A percentile compares a stretch with the other conserved stretches of the same genome.
phyloP scores from a whole-genome alignment of 805 yeast genomes.

The Cyberlindnera mycetangii region DNA sequence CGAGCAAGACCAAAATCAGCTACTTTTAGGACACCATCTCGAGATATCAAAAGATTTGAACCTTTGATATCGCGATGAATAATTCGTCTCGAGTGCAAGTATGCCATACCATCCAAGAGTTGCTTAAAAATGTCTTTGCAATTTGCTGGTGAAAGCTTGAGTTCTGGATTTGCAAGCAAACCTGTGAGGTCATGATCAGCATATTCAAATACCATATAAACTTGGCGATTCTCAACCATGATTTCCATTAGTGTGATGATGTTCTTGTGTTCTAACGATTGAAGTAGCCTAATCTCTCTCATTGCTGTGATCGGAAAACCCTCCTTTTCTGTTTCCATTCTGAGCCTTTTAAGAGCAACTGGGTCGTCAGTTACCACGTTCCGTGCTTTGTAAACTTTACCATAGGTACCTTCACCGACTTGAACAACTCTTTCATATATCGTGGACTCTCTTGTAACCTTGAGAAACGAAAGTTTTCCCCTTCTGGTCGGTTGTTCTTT shows the following conservation, averaged over 20 bases:
- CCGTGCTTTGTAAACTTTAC: conserved; percentile 87
- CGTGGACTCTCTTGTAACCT: conserved; percentile 24
- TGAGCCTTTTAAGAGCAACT: conserved; percentile 83
- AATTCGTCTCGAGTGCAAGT: conserved; percentile 64
- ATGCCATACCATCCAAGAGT: conserved; percentile 62
- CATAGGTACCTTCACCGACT: conserved; percentile 99
- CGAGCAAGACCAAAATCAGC: conserved; percentile 85
- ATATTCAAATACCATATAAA: conserved; percentile 90
- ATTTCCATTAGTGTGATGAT: conserved; percentile 82
- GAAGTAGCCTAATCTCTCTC: conserved; percentile 84
- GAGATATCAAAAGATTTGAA: conserved; percentile 67
- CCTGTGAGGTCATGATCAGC: conserved; percentile 94
- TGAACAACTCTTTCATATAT: conserved; percentile 71
- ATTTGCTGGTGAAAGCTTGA: conserved; percentile 58
- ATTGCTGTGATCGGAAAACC: conserved; percentile 96
- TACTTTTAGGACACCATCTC: conserved; percentile 60
- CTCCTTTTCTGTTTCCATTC: conserved; percentile 86
- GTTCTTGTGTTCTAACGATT: conserved; percentile 77
- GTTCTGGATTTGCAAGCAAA: conserved; percentile 69
- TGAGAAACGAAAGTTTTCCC: conserved; percentile 20
- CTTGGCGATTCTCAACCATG: conserved; percentile 72
- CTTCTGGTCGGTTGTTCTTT: neutral
- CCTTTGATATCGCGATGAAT: conserved; percentile 84
- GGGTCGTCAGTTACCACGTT: conserved; percentile 63
- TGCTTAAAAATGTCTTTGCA: conserved; percentile 66